Percentiles rank a stretch among this genome's conserved stretches.
Conservation (phyloP, 2,329 filamentous ascomycete genomes). For the Bipolaris gigantea region DNA sequence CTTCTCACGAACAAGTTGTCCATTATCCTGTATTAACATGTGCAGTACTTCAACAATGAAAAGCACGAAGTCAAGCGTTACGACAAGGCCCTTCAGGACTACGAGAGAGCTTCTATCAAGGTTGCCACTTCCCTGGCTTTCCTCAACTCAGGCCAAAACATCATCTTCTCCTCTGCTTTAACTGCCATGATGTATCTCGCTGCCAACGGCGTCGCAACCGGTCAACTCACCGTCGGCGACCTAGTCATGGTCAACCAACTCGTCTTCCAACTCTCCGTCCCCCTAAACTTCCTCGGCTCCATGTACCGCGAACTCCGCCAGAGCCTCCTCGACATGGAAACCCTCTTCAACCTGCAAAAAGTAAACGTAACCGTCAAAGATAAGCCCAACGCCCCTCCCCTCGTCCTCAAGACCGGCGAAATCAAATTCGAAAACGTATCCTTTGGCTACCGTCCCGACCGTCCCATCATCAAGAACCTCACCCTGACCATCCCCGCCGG, state of each 20-base stretch:
- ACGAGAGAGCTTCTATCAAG: conserved; percentile 95
- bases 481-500: conserved; percentile 89
- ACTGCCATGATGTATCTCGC: conserved; percentile 99
- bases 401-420: conserved; percentile 78
- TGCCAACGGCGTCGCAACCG: conserved; percentile 81
- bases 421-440: conserved; percentile 94
- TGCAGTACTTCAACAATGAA: conserved; percentile 92
- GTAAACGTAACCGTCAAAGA: conserved; percentile 89
- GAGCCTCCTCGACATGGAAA: conserved; percentile 97
- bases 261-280: conserved; percentile 95
- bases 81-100: conserved; percentile 80
- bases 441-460: conserved; percentile 86
- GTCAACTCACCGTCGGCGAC: conserved; percentile 86
- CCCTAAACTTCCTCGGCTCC: conserved; percentile 95
- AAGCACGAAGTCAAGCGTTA: conserved; percentile 90
- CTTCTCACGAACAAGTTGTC: background rate
- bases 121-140: conserved; percentile 91
- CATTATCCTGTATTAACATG: background rate
- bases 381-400: conserved; percentile 69
- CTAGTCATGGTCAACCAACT: conserved; percentile 99
- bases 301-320: conserved; percentile 96
- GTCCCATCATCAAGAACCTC: conserved; percentile 83
- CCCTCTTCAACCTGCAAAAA: conserved; percentile 94
- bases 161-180: conserved; percentile 93
- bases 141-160: conserved; percentile 91